Base-by-base conservation (phyloP, 1,284 basidiomycete species). In the Dichomitus squalens region DNA sequence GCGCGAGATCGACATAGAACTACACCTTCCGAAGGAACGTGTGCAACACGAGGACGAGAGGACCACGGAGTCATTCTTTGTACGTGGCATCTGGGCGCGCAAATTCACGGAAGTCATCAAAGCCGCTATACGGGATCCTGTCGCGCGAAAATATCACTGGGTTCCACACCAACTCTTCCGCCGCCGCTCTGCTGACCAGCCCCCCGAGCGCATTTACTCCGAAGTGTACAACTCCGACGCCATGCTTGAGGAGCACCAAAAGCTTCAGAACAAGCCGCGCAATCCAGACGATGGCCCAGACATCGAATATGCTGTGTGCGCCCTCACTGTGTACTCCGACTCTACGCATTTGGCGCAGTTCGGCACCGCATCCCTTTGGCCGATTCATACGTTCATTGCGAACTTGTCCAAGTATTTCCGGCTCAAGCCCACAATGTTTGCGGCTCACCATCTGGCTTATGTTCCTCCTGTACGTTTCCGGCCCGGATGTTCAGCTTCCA, bases 401-500 rank as follows among this genome's bases (percentile, higher is more conserved):
- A 68, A 66, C 23, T 46, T 52, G 21, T 60, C 59, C 2, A 70
- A 70, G 44, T 68, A 68, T 34, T 47, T 58, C 7, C 63, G 66
- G 0, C 36, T 43, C 18, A 59, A 63, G 36, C 68, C 65, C 3
- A 48, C 41, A 0, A 31, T 33, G 8, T 44, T 55, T 18, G 43
- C 60, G 8, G 50, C 53, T 16, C 63, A 67, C 35, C 64, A 67
- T 49, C 14, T 74, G 0, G 73, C 69, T 2, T 73, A 71, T 50
- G 64, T 76, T 2, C 73, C 73, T 2, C 64, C 62, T 6, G 69
- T 73, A 44, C 18, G 57, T 50, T n/a, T n/a, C n/a, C n/a, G n/a
- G n/a, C 31, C 31, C 11, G 9, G 12, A 7, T 35, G 16, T 6
- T 35, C 34, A 35, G 9, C 34, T 14, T 8, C 31, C 31, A 12